Evolutionary conservation across 768 basidiomycete species (phyloP).

Genomic region (Phylloporus sp.): DNA sequence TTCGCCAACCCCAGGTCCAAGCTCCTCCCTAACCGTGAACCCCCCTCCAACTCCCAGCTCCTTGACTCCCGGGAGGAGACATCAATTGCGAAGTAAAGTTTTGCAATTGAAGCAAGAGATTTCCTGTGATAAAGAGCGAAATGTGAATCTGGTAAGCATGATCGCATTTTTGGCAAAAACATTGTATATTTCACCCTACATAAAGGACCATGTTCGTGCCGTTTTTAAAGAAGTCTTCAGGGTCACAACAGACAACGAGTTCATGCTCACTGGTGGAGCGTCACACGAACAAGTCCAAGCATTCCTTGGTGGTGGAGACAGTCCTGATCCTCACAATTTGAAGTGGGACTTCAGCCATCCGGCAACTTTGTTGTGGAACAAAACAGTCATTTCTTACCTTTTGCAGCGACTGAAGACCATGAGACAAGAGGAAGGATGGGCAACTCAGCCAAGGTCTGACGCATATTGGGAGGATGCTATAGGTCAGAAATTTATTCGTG

Average conservation of each 20-base stretch:
- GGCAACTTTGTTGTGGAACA: not conserved
- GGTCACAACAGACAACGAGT: not conserved
- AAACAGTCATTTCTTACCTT: not conserved
- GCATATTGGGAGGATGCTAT: not conserved
- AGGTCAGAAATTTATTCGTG: not conserved
- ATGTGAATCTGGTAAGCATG: not conserved
- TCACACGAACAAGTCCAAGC: not conserved
- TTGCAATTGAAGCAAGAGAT: not conserved
- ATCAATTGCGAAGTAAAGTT: not conserved
- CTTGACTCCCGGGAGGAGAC: not conserved
- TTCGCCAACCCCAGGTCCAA: not conserved
- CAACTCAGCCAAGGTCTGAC: not conserved
- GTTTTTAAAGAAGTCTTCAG: not conserved
- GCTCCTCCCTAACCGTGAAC: not conserved
- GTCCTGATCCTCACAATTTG: not conserved
- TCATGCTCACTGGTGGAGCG: not conserved
- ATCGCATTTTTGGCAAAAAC: too few species aligned
- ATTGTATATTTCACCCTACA: not conserved
- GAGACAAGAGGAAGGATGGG: not conserved
- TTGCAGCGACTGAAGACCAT: not conserved
- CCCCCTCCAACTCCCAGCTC: not conserved
- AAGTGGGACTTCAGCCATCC: conserved; percentile 1
- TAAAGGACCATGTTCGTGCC: not conserved
- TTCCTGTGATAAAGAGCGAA: not conserved
- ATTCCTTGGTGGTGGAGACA: not conserved